Conservation (phyloP, 495 filamentous ascomycete species). For the Aspergillus wentii region DNA sequence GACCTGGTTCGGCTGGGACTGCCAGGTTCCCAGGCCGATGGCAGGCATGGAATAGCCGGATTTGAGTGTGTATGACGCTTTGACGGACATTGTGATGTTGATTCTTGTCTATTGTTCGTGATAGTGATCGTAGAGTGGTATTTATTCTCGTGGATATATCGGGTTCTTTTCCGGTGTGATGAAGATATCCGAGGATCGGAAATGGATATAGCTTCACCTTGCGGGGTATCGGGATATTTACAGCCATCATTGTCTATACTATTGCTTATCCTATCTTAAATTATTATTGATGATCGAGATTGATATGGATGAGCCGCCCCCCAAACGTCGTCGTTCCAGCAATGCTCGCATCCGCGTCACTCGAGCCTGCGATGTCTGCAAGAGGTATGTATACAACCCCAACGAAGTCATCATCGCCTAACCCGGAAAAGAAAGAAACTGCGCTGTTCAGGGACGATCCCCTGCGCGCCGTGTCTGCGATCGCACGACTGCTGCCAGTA, state of each 20-base stretch:
- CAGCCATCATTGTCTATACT: no score
- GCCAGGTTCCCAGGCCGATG: slow-evolving; percentile 68
- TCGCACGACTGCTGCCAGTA: slow-evolving; percentile 14
- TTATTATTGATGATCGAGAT: background rate
- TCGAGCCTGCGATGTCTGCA: slow-evolving; percentile 31
- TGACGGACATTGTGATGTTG: slow-evolving; percentile 8
- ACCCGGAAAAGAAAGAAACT: slow-evolving; percentile 20
- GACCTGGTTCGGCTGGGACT: slow-evolving; percentile 28
- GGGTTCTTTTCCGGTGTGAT: slow-evolving; percentile 3
- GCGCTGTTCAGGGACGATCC: slow-evolving; percentile 26
- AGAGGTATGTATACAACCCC: slow-evolving; percentile 13
- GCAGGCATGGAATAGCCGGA: slow-evolving; percentile 64
- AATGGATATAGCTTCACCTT: no score
- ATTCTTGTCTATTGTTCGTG: background rate
- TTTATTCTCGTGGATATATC: no score
- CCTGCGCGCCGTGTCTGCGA: slow-evolving; percentile 18
- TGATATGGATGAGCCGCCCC: no score
- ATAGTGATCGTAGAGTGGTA: no score
- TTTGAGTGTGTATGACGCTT: slow-evolving; percentile 58
- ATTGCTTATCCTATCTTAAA: background rate
- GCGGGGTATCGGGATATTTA: no score
- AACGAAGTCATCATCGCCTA: background rate
- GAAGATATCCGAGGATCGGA: no score
- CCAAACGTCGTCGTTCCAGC: slow-evolving; percentile 15
- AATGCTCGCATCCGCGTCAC: slow-evolving; percentile 24